A percentile compares a stretch with the other conserved stretches of the same genome.
Evolutionary conservation across 2,329 filamentous ascomycete genomes (phyloP).

Genomic region (Sclerotinia spermophila): DNA sequence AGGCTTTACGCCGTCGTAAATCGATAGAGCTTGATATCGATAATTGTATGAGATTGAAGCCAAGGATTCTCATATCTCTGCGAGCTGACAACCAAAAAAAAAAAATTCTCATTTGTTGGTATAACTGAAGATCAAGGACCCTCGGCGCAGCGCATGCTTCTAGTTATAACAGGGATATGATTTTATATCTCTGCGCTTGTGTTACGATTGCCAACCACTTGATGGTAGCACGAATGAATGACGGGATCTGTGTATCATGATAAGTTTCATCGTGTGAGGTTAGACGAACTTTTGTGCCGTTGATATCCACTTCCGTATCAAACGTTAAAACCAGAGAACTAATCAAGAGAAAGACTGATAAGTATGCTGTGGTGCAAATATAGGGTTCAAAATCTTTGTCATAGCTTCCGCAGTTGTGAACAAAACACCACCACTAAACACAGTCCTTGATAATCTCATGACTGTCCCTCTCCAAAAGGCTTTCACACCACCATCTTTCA

Average conservation of each 20-base stretch:
- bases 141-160: not conserved
- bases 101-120: not conserved
- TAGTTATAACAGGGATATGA: not conserved
- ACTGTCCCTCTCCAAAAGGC: slow-evolving; percentile 66
- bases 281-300: not conserved
- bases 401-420: slow-evolving; percentile 27
- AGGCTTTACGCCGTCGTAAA: not conserved
- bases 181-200: not conserved
- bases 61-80: not conserved
- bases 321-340: not conserved
- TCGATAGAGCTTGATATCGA: not conserved
- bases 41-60: not conserved
- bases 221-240: slow-evolving; percentile 2
- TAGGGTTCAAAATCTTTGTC: slow-evolving; percentile 23
- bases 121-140: not conserved
- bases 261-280: not conserved
- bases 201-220: not conserved
- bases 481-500: slow-evolving; percentile 53
- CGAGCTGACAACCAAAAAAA: not conserved
- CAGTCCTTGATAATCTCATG: slow-evolving; percentile 61
- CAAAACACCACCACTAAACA: slow-evolving; percentile 56
- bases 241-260: slow-evolving; percentile 10
- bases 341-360: not conserved
- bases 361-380: slow-evolving; percentile 8
- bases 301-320: not conserved